A percentile compares a stretch with the other conserved stretches of the same genome.
phyloP scores from a whole-genome alignment of 768 basidiomycete species.

The Tulasnella sp. region DNA sequence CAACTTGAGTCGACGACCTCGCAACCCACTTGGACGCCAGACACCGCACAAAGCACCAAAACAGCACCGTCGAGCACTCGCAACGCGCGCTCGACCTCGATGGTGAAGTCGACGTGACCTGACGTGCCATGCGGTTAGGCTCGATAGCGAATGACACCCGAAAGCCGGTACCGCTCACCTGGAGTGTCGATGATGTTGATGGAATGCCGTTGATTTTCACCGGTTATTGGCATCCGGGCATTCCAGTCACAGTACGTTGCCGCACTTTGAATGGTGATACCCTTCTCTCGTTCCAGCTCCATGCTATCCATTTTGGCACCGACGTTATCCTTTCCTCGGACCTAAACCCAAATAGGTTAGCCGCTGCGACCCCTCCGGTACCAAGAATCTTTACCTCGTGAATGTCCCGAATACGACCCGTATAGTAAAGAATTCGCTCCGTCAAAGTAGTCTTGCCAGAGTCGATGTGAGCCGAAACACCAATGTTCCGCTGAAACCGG shows the following conservation, averaged over 20 bases:
- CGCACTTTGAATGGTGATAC: conserved; percentile 98
- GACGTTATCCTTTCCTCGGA: conserved; percentile 90
- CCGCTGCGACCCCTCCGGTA: background rate
- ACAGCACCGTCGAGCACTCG: conserved; percentile 97
- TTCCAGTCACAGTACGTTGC: conserved; percentile 99
- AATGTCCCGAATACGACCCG: conserved; percentile 91
- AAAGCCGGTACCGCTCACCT: conserved; percentile 51
- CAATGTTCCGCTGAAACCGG: conserved; percentile 86
- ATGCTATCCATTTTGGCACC: conserved; percentile 99
- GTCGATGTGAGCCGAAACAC: conserved; percentile 93
- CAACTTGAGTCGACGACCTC: background rate
- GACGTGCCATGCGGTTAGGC: background rate
- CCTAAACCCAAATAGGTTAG: conserved; percentile 52
- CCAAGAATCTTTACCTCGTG: conserved; percentile 79
- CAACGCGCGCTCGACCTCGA: conserved; percentile 96
- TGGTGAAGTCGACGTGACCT: conserved; percentile 99
- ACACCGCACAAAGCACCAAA: conserved; percentile 93
- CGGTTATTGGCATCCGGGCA: conserved; percentile 61
- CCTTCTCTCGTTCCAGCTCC: conserved; percentile 98
- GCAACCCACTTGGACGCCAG: conserved; percentile 81
- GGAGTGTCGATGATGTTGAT: conserved; percentile 99
- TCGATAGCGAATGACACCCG: conserved; percentile 17
- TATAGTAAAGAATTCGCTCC: conserved; percentile 94
- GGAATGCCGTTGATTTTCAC: conserved; percentile 77
- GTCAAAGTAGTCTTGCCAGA: conserved; percentile 98